Conservation (phyloP, 768 basidiomycete genomes). For the Tulasnella calospora region DNA sequence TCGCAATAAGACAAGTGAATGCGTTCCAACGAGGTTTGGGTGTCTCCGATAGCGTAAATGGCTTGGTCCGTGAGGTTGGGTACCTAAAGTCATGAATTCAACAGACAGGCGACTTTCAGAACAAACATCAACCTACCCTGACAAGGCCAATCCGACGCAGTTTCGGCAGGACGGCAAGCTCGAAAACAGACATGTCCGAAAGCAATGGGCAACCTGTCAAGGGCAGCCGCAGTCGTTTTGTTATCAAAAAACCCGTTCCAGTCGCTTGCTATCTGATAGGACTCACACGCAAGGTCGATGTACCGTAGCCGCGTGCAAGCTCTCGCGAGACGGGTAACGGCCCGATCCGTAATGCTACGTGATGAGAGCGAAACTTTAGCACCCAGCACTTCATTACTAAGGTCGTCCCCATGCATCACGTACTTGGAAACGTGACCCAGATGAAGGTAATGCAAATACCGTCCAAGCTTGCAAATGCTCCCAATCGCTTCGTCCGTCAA, state of each 20-base stretch:
- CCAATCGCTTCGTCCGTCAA: slow-evolving; percentile 80
- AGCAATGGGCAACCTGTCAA: slow-evolving; percentile 69
- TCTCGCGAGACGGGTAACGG: slow-evolving; percentile 75
- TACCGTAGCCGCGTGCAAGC: slow-evolving; percentile 88
- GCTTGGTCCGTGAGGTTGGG: slow-evolving; percentile 90
- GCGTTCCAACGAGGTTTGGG: slow-evolving; percentile 82
- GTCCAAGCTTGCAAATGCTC: slow-evolving; percentile 81
- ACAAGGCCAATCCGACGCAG: slow-evolving; percentile 93
- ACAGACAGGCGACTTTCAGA: slow-evolving; percentile 6
- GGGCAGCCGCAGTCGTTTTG: neutral
- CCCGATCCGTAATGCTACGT: slow-evolving; percentile 79
- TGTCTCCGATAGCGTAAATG: slow-evolving; percentile 79
- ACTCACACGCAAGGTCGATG: slow-evolving; percentile 72
- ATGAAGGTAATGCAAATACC: slow-evolving; percentile 90
- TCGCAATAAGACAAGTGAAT: slow-evolving; percentile 98
- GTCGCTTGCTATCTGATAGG: neutral
- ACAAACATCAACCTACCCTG: slow-evolving; percentile 43
- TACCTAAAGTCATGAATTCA: slow-evolving; percentile 35
- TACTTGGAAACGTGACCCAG: slow-evolving; percentile 71
- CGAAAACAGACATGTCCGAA: slow-evolving; percentile 92
- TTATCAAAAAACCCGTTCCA: neutral
- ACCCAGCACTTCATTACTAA: neutral
- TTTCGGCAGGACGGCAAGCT: slow-evolving; percentile 80
- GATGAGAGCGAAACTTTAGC: neutral
- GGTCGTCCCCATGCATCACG: slow-evolving; percentile 30